Evolutionary conservation across 2,329 filamentous ascomycete genomes (phyloP).

Genomic region (Neopestalotiopsis sp.): DNA sequence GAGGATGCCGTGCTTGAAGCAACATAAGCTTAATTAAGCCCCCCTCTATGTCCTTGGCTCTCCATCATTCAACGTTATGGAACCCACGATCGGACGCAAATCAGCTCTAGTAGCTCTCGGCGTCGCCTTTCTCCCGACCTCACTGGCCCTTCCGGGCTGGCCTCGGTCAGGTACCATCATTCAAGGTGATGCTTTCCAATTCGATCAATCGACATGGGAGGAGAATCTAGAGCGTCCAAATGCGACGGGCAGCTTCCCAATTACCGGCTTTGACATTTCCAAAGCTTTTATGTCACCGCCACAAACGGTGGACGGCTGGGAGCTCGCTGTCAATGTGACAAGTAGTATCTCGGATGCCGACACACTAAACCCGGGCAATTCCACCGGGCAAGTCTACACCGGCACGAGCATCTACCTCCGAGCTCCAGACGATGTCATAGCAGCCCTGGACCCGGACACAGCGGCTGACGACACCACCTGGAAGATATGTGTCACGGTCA

Average conservation of each 20-base stretch:
- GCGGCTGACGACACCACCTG: conserved; percentile 32
- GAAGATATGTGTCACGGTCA: conserved; percentile 33
- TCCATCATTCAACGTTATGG: not conserved
- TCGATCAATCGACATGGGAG: conserved; percentile 30
- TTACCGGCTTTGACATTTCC: conserved; percentile 31
- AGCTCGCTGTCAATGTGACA: conserved; percentile 30
- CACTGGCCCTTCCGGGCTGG: conserved; percentile 45
- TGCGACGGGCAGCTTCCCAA: conserved; percentile 23
- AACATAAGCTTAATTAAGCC: not conserved
- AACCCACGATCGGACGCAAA: not conserved
- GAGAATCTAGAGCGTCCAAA: conserved; percentile 48
- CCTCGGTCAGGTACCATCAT: conserved; percentile 35
- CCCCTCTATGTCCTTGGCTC: not conserved
- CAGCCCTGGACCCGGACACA: conserved; percentile 20
- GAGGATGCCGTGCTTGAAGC: not conserved
- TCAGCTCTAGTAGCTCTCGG: not conserved
- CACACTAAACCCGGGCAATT: conserved; percentile 26
- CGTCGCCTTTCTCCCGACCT: not conserved
- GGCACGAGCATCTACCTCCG: conserved; percentile 33
- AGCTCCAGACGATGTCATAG: conserved; percentile 24
- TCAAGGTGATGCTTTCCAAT: conserved; percentile 29
- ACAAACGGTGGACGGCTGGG: conserved; percentile 51
- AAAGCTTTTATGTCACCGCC: conserved; percentile 50
- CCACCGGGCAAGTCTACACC: conserved; percentile 28
- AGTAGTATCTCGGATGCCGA: conserved; percentile 30